phyloP scores from a whole-genome alignment of 2,329 filamentous ascomycete genomes.

The Neospermospora avenae region DNA sequence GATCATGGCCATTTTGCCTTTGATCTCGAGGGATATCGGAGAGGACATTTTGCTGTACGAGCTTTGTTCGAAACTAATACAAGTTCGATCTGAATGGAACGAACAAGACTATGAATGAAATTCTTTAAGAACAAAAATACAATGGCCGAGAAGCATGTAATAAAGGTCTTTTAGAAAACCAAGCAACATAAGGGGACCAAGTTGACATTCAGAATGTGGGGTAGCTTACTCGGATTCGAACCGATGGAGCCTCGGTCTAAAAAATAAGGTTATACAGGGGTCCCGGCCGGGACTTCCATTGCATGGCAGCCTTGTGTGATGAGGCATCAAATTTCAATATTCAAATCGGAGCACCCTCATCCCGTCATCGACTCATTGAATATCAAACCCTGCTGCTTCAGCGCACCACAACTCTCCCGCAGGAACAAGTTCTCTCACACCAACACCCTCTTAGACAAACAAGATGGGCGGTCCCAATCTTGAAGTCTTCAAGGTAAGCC shows the following conservation, averaged over 20 bases:
- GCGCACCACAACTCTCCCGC: neutral
- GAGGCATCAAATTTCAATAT: conserved; percentile 11
- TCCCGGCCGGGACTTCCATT: neutral
- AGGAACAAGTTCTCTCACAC: neutral
- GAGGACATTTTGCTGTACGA: conserved; percentile 18
- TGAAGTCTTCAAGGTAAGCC: conserved; percentile 92
- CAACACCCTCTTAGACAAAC: conserved; percentile 9
- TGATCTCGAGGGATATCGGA: conserved; percentile 50
- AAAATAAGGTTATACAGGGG: neutral
- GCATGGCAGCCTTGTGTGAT: conserved; percentile 2
- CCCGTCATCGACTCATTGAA: neutral
- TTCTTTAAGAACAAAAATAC: no score
- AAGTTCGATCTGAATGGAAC: neutral
- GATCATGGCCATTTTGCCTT: conserved; percentile 73
- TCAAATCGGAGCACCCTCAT: neutral
- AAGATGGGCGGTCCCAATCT: conserved; percentile 82
- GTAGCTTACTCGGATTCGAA: conserved; percentile 6
- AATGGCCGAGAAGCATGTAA: no score
- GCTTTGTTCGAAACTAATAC: neutral
- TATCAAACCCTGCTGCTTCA: neutral
- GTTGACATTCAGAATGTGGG: conserved; percentile 18
- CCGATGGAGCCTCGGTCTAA: conserved; percentile 17
- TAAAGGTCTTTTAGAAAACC: no score
- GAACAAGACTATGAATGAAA: neutral
- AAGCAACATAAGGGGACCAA: no score